phyloP scores from a whole-genome alignment of 2,329 filamentous ascomycete species.

The Hymenoscyphus salicellus region DNA sequence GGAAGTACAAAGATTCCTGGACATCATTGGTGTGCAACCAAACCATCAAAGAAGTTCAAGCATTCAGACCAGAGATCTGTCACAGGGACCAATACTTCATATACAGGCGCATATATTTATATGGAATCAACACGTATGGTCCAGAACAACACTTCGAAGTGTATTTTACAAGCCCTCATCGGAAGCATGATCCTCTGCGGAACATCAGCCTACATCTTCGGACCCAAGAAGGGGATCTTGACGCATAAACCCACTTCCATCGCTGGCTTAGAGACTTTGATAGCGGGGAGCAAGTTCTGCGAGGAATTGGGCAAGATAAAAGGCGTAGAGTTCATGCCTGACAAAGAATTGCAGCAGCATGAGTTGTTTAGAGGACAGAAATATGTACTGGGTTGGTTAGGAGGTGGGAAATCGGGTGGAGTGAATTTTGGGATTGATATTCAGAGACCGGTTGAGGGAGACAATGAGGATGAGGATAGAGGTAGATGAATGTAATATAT shows the following conservation, averaged over 20 bases:
- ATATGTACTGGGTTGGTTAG: not conserved
- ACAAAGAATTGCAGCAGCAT: not conserved
- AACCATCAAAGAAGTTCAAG: no score
- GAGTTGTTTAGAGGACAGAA: not conserved
- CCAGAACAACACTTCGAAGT: no score
- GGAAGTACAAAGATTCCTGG: no score
- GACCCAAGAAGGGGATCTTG: not conserved
- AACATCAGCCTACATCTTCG: not conserved
- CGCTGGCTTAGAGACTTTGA: not conserved
- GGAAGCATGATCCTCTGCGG: not conserved
- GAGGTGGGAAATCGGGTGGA: not conserved
- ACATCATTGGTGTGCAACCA: no score
- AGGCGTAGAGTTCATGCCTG: not conserved
- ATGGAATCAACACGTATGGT: no score
- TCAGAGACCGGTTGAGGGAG: not conserved
- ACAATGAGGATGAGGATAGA: not conserved
- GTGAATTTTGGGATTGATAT: not conserved
- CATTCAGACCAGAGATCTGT: no score
- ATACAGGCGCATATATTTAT: not conserved
- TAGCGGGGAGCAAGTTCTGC: not conserved
- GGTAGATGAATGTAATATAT: not conserved
- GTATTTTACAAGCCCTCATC: no score
- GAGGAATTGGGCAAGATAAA: not conserved
- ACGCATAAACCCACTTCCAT: not conserved
- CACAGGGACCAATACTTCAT: no score